Evolutionary conservation across 371 early-diverging fungal genomes (phyloP).

Genomic region (Entomophthora muscae): DNA sequence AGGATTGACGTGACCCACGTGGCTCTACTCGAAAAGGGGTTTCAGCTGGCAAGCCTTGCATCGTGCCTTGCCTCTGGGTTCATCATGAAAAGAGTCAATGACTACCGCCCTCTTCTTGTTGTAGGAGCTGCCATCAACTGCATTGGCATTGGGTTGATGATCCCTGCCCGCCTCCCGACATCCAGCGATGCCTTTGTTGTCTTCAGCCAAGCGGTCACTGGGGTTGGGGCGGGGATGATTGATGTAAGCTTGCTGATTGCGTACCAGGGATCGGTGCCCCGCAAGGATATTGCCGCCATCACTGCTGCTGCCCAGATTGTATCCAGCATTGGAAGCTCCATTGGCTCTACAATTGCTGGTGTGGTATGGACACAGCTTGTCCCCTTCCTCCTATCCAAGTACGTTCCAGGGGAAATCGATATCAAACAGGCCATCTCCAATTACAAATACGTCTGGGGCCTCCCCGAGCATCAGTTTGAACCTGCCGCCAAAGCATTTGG

Average conservation of each 20-base stretch:
- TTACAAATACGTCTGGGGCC: not conserved
- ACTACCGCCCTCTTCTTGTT: not conserved
- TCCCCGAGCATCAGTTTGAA: not conserved
- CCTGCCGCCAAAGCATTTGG: not conserved
- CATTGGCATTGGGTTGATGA: conserved; percentile 25
- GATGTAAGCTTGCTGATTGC: conserved; percentile 13
- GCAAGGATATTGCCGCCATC: not conserved
- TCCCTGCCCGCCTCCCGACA: conserved; percentile 20
- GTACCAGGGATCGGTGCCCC: not conserved
- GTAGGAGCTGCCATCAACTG: conserved; percentile 18
- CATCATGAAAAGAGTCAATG: not conserved
- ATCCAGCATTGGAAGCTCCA: not conserved
- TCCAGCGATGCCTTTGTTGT: conserved; percentile 21
- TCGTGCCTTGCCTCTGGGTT: not conserved
- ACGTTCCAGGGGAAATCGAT: not conserved
- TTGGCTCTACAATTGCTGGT: not conserved
- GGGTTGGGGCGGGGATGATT: conserved; percentile 23
- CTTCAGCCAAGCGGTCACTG: conserved; percentile 22
- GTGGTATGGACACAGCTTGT: not conserved
- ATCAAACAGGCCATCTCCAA: not conserved
- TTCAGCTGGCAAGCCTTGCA: not conserved
- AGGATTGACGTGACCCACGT: not conserved
- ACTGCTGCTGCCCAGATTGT: not conserved
- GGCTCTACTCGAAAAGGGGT: not conserved
- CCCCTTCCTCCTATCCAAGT: not conserved